A percentile compares a stretch with the other conserved stretches of the same genome.
These are phyloP conservation scores for Globisporangium parvum DNA, from an alignment of 352 stramenopile genomes.

Conservation along the genomic window DNA sequence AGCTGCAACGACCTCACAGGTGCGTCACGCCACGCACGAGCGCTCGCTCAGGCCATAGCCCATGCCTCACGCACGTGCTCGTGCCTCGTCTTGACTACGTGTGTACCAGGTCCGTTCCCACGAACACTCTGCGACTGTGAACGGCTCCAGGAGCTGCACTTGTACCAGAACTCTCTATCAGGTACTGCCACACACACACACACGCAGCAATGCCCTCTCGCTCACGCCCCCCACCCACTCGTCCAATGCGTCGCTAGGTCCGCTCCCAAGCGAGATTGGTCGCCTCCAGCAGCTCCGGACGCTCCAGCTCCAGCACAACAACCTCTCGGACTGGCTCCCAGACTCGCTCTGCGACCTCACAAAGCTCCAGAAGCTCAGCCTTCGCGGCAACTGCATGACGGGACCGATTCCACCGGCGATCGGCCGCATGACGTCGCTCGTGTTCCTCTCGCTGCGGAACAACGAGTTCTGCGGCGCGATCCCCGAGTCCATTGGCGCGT, in stretches of 20 bases:
- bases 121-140: constrained; percentile 38
- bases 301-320: constrained; percentile 82
- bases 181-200: constrained; percentile 16
- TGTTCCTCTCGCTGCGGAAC: constrained; percentile 83
- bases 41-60: neutral
- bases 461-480: constrained; percentile 69
- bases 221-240: neutral
- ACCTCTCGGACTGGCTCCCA: constrained; percentile 50
- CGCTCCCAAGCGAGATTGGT: constrained; percentile 45
- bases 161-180: constrained; percentile 75
- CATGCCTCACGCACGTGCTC: neutral
- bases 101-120: constrained; percentile 31
- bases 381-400: constrained; percentile 74
- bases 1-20: constrained; percentile 78
- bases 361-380: constrained; percentile 60
- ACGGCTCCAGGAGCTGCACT: constrained; percentile 65
- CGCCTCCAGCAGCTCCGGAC: constrained; percentile 55
- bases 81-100: neutral
- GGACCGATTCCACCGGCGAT: constrained; percentile 58
- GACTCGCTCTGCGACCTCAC: constrained; percentile 44
- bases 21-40: constrained; percentile 6
- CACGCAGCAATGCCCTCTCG: too few relatives aligned
- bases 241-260: constrained; percentile 12
- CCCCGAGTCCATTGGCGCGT: constrained; percentile 57
- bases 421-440: constrained; percentile 54